A percentile compares a stretch with the other conserved stretches of the same genome.
Evolutionary conservation across 2,329 filamentous ascomycete genomes (phyloP).

Genomic region (Apiospora marii): DNA sequence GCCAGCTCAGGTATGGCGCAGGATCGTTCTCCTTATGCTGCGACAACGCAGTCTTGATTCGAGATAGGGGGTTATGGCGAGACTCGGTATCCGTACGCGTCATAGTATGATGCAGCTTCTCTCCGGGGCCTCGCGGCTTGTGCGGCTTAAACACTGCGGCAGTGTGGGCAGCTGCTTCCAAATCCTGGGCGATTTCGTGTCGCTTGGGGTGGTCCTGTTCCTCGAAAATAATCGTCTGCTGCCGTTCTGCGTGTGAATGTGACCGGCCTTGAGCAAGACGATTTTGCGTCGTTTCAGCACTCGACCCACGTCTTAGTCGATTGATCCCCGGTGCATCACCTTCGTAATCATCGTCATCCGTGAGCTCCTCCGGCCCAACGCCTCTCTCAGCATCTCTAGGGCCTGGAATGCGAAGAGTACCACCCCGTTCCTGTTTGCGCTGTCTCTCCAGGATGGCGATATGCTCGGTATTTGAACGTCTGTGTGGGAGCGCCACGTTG

Average conservation of each 20-base stretch:
- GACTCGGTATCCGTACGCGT: slow-evolving; percentile 41
- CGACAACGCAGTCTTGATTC: slow-evolving; percentile 62
- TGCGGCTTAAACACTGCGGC: slow-evolving; percentile 53
- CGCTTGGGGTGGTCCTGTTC: slow-evolving; percentile 61
- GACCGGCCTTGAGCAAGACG: slow-evolving; percentile 1
- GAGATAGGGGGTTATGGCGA: slow-evolving; percentile 52
- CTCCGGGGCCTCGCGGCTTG: slow-evolving; percentile 50
- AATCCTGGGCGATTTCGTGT: slow-evolving; percentile 50
- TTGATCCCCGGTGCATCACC: slow-evolving; percentile 36
- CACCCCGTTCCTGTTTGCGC: slow-evolving; percentile 74
- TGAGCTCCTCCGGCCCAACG: slow-evolving; percentile 67
- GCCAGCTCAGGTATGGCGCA: slow-evolving; percentile 93
- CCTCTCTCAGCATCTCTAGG: slow-evolving; percentile 90
- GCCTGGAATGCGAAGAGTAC: slow-evolving; percentile 86
- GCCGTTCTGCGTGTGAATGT: slow-evolving; percentile 10
- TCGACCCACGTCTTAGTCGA: slow-evolving; percentile 43
- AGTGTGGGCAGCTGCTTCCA: slow-evolving; percentile 49
- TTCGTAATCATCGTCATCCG: slow-evolving; percentile 43
- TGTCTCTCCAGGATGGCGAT: slow-evolving; percentile 90
- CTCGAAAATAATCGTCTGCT: slow-evolving; percentile 70
- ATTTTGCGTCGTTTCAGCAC: slow-evolving; percentile 31
- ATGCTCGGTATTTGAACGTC: slow-evolving; percentile 74
- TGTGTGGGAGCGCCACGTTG: slow-evolving; percentile 59
- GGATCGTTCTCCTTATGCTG: slow-evolving; percentile 60
- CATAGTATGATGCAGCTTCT: slow-evolving; percentile 44